Base-by-base conservation (phyloP, 768 basidiomycete genomes). In the Leccinellum rugosiceps region DNA sequence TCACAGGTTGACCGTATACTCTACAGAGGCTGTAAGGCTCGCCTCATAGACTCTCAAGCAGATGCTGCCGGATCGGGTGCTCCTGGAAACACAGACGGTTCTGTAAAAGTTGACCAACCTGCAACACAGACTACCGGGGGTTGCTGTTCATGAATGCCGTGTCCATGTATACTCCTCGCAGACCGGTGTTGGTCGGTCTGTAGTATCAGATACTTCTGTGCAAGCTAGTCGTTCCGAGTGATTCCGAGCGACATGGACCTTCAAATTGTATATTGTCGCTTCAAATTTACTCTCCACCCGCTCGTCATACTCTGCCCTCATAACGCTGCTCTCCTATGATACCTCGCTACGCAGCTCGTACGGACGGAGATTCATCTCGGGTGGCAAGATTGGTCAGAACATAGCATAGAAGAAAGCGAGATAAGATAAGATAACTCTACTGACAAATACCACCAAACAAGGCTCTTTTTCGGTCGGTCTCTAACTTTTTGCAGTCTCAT, bases 241-340 rank as follows among this genome's bases (percentile, higher is more conserved):
- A 28, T 6, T 6, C 28, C 28, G 6, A 28, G 28, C 28, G 6
- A 28, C 28, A 28, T 28, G n/a, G n/a, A n/a, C n/a, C n/a, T n/a
- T n/a, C n/a, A n/a, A n/a, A n/a, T n/a, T n/a, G n/a, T n/a, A n/a
- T n/a, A n/a, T 26, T 3, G 6, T 6, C 6, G 6, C 26, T 6
- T 6, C 6, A 6, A 26, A 95, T 78, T 58, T 92, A 80, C 72
- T 97, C 94, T 2, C 84, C 85, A 0, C 97, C 96, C 74, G 82
- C 70, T 99, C 97, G 9, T 92, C 85, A 63, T 98, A 99, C 69
- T 98, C 92, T 5, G 80, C 84, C 63, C 77, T 80, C 17, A 87
- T 91, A 88, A 88, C 51, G 79, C 79, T 14, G 91, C 90, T 93
- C n/a, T n/a, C n/a, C n/a, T n/a, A n/a, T n/a, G n/a, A 99, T 95